Conservation (phyloP, 257 asterid species). For the Plantago ovata region DNA sequence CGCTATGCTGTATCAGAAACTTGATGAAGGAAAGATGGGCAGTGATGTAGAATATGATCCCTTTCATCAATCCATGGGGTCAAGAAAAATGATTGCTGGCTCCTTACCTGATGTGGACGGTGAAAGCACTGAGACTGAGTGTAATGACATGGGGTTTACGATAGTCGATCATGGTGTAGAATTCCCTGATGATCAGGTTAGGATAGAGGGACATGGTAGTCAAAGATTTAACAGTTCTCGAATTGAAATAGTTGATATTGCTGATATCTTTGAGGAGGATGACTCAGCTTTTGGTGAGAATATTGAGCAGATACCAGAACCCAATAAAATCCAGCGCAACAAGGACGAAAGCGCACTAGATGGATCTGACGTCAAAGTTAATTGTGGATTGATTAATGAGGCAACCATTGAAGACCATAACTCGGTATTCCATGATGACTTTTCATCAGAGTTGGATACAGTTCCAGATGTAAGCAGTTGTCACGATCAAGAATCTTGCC, state of each 20-base stretch:
- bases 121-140: slow-evolving; percentile 24
- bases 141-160: slow-evolving; percentile 26
- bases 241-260: slow-evolving; percentile 54
- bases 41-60: slow-evolving; percentile 23
- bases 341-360: slow-evolving; percentile 22
- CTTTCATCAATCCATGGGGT: slow-evolving; percentile 23
- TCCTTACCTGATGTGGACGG: slow-evolving; percentile 16
- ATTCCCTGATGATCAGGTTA: slow-evolving; percentile 31
- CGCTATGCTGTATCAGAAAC: slow-evolving; percentile 41
- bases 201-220: slow-evolving; percentile 32
- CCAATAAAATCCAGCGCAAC: slow-evolving; percentile 22
- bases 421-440: slow-evolving; percentile 22
- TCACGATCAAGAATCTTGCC: slow-evolving; percentile 35
- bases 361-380: slow-evolving; percentile 18
- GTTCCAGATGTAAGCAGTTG: slow-evolving; percentile 23
- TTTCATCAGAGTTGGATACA: slow-evolving; percentile 25
- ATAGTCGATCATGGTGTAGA: slow-evolving; percentile 42
- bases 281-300: slow-evolving; percentile 30
- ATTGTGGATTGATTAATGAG: slow-evolving; percentile 12
- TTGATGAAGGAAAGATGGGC: slow-evolving; percentile 42
- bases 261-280: slow-evolving; percentile 49
- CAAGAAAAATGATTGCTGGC: slow-evolving; percentile 20
- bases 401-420: slow-evolving; percentile 26
- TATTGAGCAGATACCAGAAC: slow-evolving; percentile 27
- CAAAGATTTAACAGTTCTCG: slow-evolving; percentile 32